Conservation (phyloP, 2,329 filamentous ascomycete genomes). For the Pseudocercospora crystallina region DNA sequence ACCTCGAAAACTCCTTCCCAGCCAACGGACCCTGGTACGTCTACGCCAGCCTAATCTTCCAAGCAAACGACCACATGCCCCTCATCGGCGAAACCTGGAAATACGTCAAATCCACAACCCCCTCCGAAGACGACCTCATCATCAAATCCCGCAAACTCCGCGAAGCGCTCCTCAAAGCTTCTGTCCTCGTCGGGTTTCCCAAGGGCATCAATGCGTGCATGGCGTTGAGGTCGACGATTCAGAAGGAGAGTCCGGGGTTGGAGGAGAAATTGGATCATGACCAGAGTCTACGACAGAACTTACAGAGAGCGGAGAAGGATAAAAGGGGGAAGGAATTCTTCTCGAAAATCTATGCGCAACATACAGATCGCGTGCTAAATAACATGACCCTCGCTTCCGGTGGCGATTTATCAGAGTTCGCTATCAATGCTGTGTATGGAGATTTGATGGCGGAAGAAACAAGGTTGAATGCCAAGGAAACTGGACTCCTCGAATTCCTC, state of each 20-base stretch:
- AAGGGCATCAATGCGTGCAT: constrained; percentile 24
- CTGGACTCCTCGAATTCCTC: constrained; percentile 21
- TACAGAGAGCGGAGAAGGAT: constrained; percentile 19
- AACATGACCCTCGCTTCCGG: constrained; percentile 22
- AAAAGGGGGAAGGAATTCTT: constrained; percentile 20
- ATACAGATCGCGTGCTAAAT: constrained; percentile 22
- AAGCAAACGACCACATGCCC: constrained; percentile 22
- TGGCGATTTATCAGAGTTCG: constrained; percentile 21
- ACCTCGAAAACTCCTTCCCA: constrained; percentile 16
- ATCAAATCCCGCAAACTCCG: constrained; percentile 16
- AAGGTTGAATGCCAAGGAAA: constrained; percentile 20
- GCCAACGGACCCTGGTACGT: constrained; percentile 17
- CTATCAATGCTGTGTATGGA: constrained; percentile 21
- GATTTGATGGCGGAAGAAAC: constrained; percentile 23
- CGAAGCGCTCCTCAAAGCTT: constrained; percentile 19
- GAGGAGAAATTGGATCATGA: constrained; percentile 16
- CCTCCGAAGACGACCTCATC: constrained; percentile 7
- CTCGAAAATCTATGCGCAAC: constrained; percentile 20
- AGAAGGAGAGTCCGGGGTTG: constrained; percentile 8
- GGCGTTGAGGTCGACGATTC: constrained; percentile 15
- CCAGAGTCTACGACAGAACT: constrained; percentile 11
- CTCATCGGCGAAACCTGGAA: constrained; percentile 14
- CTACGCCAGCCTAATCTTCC: constrained; percentile 19
- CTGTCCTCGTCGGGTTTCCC: constrained; percentile 20
- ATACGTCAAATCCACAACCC: constrained; percentile 7